phyloP scores from a whole-genome alignment of 352 stramenopile genomes.

The Lagenidium sp. region DNA sequence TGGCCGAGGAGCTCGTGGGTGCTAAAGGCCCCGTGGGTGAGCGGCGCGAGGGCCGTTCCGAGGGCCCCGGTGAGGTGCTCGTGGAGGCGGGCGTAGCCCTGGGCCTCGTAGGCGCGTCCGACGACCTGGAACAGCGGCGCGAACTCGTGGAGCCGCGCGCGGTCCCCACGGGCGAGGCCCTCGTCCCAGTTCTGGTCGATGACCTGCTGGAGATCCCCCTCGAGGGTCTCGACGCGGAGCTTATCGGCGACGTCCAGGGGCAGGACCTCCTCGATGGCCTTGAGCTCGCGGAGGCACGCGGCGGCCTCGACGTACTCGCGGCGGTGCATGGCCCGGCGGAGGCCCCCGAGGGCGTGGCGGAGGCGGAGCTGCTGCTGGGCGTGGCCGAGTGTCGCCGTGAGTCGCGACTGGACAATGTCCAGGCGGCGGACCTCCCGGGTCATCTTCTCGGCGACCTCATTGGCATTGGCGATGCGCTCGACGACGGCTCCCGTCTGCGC shows the following conservation, averaged over 20 bases:
- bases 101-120: constrained; percentile 56
- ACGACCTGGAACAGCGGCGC: constrained; percentile 71
- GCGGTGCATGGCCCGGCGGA: constrained; percentile 68
- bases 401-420: constrained; percentile 71
- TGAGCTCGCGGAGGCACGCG: constrained; percentile 62
- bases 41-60: constrained; percentile 17
- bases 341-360: constrained; percentile 63
- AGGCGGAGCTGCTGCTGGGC: constrained; percentile 67
- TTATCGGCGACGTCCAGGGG: constrained; percentile 74
- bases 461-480: constrained; percentile 76
- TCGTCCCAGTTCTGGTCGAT: constrained; percentile 66
- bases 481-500: constrained; percentile 74
- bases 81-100: constrained; percentile 46
- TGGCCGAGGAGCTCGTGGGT: constrained; percentile 69
- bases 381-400: constrained; percentile 50
- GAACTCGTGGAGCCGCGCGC: constrained; percentile 43
- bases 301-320: constrained; percentile 65
- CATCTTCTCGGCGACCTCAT: constrained; percentile 88
- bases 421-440: constrained; percentile 74
- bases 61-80: constrained; percentile 31
- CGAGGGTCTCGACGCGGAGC: constrained; percentile 73
- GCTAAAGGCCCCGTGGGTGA: constrained; percentile 46
- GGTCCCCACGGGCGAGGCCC: constrained; percentile 33
- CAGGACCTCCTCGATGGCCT: constrained; percentile 68
- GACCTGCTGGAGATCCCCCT: constrained; percentile 72